A percentile compares a stretch with the other conserved stretches of the same genome.
Evolutionary conservation across 306 rosid genomes (phyloP).

Genomic region (Ammopiptanthus mongolicus): DNA sequence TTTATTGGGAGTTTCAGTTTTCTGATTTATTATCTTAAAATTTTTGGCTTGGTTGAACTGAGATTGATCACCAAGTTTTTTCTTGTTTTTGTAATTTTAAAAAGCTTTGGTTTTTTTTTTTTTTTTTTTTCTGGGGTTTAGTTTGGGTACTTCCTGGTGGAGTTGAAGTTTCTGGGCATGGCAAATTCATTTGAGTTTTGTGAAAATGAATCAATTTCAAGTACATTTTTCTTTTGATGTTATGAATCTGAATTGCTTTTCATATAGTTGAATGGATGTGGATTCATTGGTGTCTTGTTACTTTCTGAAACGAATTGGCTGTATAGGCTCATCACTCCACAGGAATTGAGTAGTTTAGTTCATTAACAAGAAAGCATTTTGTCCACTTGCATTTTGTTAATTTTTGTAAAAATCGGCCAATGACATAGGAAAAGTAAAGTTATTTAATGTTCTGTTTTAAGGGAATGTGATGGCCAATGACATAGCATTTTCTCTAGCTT

Average conservation of each 20-base stretch:
- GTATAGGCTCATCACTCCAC: background rate
- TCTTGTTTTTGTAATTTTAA: background rate
- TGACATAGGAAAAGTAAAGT: background rate
- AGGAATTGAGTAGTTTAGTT: slow-evolving; percentile 3
- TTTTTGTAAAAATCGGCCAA: background rate
- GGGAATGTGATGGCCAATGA: slow-evolving; percentile 3
- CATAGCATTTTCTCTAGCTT: background rate
- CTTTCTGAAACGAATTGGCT: background rate
- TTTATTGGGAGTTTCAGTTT: background rate
- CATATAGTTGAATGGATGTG: slow-evolving; percentile 7
- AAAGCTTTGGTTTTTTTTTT: background rate
- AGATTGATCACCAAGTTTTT: background rate
- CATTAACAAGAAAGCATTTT: background rate
- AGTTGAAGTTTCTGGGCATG: background rate
- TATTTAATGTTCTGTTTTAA: background rate
- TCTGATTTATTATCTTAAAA: background rate
- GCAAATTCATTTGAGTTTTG: background rate
- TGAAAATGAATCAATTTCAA: background rate
- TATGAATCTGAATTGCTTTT: slow-evolving; percentile 40
- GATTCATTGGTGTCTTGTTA: slow-evolving; percentile 8
- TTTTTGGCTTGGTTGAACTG: background rate
- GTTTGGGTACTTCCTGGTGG: background rate
- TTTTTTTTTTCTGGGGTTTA: no score
- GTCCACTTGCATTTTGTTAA: background rate
- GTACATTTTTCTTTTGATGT: background rate